phyloP scores from a whole-genome alignment of 1,284 basidiomycete genomes.

The Puccinia coronata region DNA sequence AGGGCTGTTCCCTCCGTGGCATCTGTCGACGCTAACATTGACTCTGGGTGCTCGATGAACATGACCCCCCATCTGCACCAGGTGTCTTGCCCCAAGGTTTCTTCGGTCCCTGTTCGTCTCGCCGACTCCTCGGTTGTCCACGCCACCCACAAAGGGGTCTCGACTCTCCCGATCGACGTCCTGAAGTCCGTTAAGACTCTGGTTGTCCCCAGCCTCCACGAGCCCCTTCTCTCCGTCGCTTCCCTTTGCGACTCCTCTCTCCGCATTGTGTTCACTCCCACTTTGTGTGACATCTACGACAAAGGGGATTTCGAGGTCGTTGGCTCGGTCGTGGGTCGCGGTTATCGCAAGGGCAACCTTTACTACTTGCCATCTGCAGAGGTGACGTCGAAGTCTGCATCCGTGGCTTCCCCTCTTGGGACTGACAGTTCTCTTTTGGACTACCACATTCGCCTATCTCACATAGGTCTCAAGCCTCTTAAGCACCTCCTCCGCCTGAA shows the following conservation, averaged over 20 bases:
- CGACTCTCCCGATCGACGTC: neutral
- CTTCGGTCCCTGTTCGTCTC: neutral
- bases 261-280: neutral
- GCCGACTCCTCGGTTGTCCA: conserved; percentile 4
- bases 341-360: neutral
- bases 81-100: neutral
- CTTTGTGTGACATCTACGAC: neutral
- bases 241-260: neutral
- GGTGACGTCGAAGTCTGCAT: neutral
- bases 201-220: neutral
- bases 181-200: neutral
- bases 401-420: neutral
- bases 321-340: neutral
- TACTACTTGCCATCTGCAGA: neutral
- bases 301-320: neutral
- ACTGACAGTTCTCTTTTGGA: neutral
- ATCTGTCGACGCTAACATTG: neutral
- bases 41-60: conserved; percentile 9
- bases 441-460: neutral
- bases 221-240: neutral
- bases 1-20: neutral
- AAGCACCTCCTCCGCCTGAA: neutral
- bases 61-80: neutral
- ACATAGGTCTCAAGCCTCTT: conserved; percentile 20
- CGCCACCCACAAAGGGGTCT: neutral